Conservation (phyloP, 179 eudicot genomes). For the Nepenthes alata region DNA sequence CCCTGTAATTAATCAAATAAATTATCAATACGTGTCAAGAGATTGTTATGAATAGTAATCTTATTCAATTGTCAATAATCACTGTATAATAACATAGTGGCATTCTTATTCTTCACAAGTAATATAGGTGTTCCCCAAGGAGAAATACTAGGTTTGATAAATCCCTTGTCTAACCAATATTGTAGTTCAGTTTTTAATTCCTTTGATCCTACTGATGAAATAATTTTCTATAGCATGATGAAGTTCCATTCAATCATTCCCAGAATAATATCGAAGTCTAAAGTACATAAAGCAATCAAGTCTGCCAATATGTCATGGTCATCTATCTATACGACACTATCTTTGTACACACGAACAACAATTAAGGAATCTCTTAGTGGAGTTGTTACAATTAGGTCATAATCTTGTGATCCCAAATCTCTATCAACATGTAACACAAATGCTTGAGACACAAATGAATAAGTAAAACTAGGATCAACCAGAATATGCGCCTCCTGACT, state of each 20-base stretch:
- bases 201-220: neutral
- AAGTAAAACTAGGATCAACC: too few relatives aligned
- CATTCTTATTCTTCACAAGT: conserved; percentile 3
- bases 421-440: too few relatives aligned
- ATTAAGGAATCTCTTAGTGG: too few relatives aligned
- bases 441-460: too few relatives aligned
- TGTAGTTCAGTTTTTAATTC: neutral
- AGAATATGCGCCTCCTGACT: too few relatives aligned
- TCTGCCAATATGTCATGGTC: too few relatives aligned
- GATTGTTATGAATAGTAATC: neutral
- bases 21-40: neutral
- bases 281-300: neutral
- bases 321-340: too few relatives aligned
- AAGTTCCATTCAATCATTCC: neutral
- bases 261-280: neutral
- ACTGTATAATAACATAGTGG: neutral
- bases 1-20: conserved; percentile 3
- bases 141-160: neutral
- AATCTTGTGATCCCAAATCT: too few relatives aligned
- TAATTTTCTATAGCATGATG: neutral
- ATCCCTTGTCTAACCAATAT: neutral
- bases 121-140: neutral
- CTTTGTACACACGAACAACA: too few relatives aligned
- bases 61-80: neutral
- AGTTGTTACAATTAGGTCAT: too few relatives aligned